Conservation (phyloP, 768 basidiomycete genomes). For the Pluteus cervinus region DNA sequence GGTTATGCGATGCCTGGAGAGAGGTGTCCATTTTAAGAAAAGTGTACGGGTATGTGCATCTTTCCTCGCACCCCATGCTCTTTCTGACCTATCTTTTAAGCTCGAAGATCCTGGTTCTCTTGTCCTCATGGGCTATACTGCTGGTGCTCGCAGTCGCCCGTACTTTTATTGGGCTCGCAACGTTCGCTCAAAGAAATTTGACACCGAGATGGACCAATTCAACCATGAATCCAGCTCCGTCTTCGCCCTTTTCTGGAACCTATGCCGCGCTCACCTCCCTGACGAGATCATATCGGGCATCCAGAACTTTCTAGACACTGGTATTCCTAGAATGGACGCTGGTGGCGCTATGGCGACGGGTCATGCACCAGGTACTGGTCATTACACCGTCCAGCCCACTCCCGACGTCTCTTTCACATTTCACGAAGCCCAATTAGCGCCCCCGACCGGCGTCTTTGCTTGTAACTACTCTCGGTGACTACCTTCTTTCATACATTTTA, state of each 20-base stretch:
- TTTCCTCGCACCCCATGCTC: not conserved
- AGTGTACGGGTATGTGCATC: constrained; percentile 1
- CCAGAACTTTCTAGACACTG: not conserved
- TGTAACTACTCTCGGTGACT: constrained; percentile 10
- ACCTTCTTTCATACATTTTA: not conserved
- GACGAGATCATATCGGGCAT: constrained; percentile 5
- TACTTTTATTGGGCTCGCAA: constrained; percentile 13
- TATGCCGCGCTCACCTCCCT: constrained; percentile 7
- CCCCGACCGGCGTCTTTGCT: constrained; percentile 11
- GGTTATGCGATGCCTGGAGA: too few relatives aligned
- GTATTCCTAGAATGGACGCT: constrained; percentile 4
- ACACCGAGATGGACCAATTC: constrained; percentile 1
- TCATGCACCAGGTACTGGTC: too few relatives aligned
- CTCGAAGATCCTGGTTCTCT: constrained; percentile 12
- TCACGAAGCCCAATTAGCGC: constrained; percentile 9
- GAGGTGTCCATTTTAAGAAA: too few relatives aligned
- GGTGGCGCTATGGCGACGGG: not conserved
- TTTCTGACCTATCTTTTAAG: not conserved
- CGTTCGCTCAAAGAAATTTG: not conserved
- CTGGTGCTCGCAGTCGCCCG: constrained; percentile 7
- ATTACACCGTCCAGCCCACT: too few relatives aligned
- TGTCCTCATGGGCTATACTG: constrained; percentile 10
- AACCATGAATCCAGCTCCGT: constrained; percentile 3
- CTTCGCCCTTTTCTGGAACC: constrained; percentile 12
- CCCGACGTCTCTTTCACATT: constrained; percentile 3